phyloP scores from a whole-genome alignment of 2,329 filamentous ascomycete species.

The Neonectria magnoliae region DNA sequence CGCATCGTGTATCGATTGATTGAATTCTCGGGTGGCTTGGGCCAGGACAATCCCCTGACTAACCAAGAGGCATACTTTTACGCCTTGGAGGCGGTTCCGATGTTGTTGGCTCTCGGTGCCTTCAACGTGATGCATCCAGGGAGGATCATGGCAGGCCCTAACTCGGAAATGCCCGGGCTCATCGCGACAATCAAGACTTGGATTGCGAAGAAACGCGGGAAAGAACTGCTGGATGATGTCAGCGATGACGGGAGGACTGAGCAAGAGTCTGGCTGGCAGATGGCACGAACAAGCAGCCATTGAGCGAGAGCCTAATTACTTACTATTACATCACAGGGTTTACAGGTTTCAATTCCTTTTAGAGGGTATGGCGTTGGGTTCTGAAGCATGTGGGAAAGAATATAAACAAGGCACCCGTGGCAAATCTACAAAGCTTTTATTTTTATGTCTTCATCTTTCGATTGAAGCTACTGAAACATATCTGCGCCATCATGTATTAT shows the following conservation, averaged over 20 bases:
- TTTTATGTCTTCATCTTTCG: not conserved
- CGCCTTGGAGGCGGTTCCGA: slow-evolving; percentile 55
- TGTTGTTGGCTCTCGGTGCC: slow-evolving; percentile 54
- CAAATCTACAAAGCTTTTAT: not conserved
- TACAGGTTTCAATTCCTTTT: too few species aligned
- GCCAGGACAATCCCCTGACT: slow-evolving; percentile 28
- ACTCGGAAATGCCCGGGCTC: slow-evolving; percentile 34
- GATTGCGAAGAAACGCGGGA: slow-evolving; percentile 5
- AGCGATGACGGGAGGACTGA: slow-evolving; percentile 31
- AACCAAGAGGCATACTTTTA: slow-evolving; percentile 58
- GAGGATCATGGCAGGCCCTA: slow-evolving; percentile 32
- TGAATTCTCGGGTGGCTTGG: slow-evolving; percentile 58
- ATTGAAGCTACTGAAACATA: not conserved
- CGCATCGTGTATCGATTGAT: slow-evolving; percentile 65
- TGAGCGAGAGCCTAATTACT: not conserved
- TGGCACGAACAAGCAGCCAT: not conserved
- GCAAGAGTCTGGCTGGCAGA: slow-evolving; percentile 17
- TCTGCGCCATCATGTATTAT: too few species aligned
- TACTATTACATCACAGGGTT: too few species aligned
- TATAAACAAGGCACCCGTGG: slow-evolving; percentile 6
- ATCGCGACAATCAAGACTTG: slow-evolving; percentile 21
- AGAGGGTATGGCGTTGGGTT: not conserved
- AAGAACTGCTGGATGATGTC: slow-evolving; percentile 24
- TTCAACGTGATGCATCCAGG: slow-evolving; percentile 57
- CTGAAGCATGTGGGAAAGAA: not conserved